phyloP scores from a whole-genome alignment of 805 yeast genomes.

The Yarrowia sp. region DNA sequence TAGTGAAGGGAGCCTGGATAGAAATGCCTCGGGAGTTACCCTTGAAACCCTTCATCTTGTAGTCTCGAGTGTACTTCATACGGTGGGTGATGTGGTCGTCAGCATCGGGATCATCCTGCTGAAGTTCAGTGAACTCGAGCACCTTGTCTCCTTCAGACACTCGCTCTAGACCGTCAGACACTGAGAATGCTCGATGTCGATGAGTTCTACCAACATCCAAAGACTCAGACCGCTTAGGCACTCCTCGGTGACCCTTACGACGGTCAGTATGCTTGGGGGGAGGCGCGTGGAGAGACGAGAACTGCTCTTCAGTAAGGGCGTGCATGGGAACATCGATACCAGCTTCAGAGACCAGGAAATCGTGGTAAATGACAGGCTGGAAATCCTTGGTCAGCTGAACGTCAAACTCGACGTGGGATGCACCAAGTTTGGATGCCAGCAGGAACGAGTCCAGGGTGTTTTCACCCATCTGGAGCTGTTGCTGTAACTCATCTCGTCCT shows the following conservation, averaged over 20 bases:
- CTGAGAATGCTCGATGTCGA: conserved; percentile 53
- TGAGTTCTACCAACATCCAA: conserved; percentile 40
- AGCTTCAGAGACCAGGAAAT: conserved; percentile 90
- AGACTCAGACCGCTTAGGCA: conserved; percentile 35
- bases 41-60: conserved; percentile 83
- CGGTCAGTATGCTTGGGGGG: conserved; percentile 28
- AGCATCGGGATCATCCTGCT: conserved; percentile 8
- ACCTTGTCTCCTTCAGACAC: conserved; percentile 45
- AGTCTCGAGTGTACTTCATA: conserved; percentile 87
- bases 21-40: conserved; percentile 92
- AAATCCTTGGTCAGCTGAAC: conserved; percentile 92
- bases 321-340: conserved; percentile 98
- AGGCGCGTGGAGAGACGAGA: conserved; percentile 48
- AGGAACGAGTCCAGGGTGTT: conserved; percentile 94
- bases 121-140: neutral
- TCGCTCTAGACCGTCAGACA: conserved; percentile 51
- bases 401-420: conserved; percentile 95
- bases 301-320: conserved; percentile 86
- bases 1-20: conserved; percentile 90
- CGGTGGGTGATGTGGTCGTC: conserved; percentile 33
- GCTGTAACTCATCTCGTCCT: conserved; percentile 51
- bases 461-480: conserved; percentile 81
- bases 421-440: conserved; percentile 96
- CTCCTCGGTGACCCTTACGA: conserved; percentile 19
- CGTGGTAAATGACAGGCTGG: conserved; percentile 94